Base-by-base conservation (phyloP, 2,329 filamentous ascomycete species). In the Pyrenochaeta sp. region DNA sequence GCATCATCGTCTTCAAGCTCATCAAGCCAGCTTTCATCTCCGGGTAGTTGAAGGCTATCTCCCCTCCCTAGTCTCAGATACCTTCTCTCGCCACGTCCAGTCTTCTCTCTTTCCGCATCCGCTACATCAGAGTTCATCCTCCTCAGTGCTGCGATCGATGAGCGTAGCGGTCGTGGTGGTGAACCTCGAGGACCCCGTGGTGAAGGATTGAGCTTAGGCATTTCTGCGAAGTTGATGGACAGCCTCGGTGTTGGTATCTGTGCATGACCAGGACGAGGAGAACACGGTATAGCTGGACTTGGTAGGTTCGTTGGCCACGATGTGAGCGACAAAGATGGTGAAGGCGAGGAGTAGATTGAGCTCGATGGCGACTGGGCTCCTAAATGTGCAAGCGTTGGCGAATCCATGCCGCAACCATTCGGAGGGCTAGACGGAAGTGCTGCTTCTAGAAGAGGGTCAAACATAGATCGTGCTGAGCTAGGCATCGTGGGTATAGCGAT, bases 71-170 rank as follows among this genome's bases (percentile, higher is more conserved):
- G 66, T n/a, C 73, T 67, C 22, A 78, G 58, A 61, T 80, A 82
- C 5, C 77, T 72, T 0, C 77, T 63, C 49, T 74, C 75, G 8
- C 69, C 73, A 2, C 64, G 52, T 9, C 71, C 73, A 8, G 65
- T 61, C 44, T 65, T 61, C 45, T 68, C 52, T 13, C 59, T 61
- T 25, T 59, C 58, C 5, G 62, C 60, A 22, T 62, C 56, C 6
- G 50, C 51, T 2, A 75, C 72, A 51, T 81, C 79, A 27, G 75
- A 78, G 61, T 82, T 81, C 79, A 81, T 81, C 22, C 79, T 72
- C 5, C 80, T 68, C 3, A 82, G 69, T 19, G 75, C 57, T 72
- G 71, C 59, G 42, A 80, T 77, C 7, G 77, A 78, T 32, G 73
- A 72, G 13, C 78, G 73, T 4, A 81, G 64, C 12, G 74, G 73